Percentiles rank a stretch among this genome's conserved stretches.
These are phyloP conservation scores for Echeveria elegans DNA, from an alignment of 164 flowering plant genomes.

Conservation along the genomic window DNA sequence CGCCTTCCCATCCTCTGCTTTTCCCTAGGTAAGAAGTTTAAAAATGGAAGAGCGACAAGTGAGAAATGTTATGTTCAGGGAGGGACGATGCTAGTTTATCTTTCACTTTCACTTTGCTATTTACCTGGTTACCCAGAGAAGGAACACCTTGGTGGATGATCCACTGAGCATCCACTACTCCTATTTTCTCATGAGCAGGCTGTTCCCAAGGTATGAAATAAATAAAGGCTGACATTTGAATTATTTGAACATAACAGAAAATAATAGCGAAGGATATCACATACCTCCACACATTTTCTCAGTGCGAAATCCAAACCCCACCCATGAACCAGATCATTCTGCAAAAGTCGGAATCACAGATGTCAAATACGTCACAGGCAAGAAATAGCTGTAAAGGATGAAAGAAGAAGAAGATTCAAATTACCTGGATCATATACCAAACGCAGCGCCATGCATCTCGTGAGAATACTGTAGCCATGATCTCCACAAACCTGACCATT, in stretches of 20 bases:
- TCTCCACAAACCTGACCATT: conserved; percentile 38
- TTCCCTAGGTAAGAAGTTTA: conserved; percentile 31
- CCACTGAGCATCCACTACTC: conserved; percentile 71
- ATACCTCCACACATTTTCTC: conserved; percentile 55
- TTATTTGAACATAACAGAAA: too few species aligned
- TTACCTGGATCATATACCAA: conserved; percentile 49
- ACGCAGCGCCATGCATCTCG: conserved; percentile 48
- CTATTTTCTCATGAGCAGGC: conserved; percentile 75
- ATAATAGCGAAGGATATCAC: background rate
- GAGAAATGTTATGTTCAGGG: background rate
- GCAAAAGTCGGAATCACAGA: too few species aligned
- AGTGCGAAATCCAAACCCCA: conserved; percentile 76
- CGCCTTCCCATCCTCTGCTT: conserved; percentile 34
- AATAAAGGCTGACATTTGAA: background rate
- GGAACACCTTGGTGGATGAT: conserved; percentile 58
- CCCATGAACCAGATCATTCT: conserved; percentile 79
- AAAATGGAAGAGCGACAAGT: background rate
- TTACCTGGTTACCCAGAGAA: conserved; percentile 63
- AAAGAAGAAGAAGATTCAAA: background rate
- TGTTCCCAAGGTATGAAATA: conserved; percentile 14
- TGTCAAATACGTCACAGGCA: background rate
- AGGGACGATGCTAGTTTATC: background rate
- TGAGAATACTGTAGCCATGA: conserved; percentile 47
- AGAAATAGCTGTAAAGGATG: background rate
- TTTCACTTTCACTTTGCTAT: background rate